Evolutionary conservation across 306 rosid species (phyloP), one percentile per base, ranked within the genome.

Genomic region (Alnus rubra): DNA sequence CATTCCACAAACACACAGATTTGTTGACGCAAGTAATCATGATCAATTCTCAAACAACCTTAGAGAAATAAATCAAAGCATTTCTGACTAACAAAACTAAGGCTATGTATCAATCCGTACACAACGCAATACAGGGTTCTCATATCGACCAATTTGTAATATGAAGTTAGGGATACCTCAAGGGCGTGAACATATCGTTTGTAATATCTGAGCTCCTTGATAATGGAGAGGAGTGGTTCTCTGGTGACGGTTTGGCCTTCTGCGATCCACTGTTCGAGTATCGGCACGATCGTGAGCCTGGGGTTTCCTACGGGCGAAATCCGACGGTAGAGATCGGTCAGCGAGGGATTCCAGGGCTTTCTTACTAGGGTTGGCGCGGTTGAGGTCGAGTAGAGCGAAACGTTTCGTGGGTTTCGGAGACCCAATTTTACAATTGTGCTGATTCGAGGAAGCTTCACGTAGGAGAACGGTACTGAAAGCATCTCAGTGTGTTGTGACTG

Each of bases 151-250:
- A 49, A 49, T 49, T 49, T 49, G 52, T 18, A 3, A 58, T 11
- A 7, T 10, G 14, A 72, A 35, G 14, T 37, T 4, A 64, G 1
- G 28, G 52, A 31, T n/a, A 78, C 82, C 85, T 82, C 85, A n/a
- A 82, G 86, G 71, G 86, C 74, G 39, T 82, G 86, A 2, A 5
- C 8, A 50, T 69, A 69, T 51, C 54, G 30, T 54, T 49, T 69
- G 74, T 58, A 55, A 30, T 52, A 19, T 55, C 82, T 69, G 74
- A 78, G 82, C 69, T 69, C 77, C 73, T 74, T 82, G 80, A 69
- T 51, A 23, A 78, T 60, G 9, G 3, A 0, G n/a, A 74, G 4
- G 7, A 74, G 73, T 15, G 7, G 45, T 23, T 9, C 47, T 69
- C 59, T 69, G 56, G 45, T 13, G 0, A 74, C 62, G 37, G 28